Evolutionary conservation across 2,329 filamentous ascomycete species (phyloP).

Genomic region (Dryadomyces quercus-mongolicae): DNA sequence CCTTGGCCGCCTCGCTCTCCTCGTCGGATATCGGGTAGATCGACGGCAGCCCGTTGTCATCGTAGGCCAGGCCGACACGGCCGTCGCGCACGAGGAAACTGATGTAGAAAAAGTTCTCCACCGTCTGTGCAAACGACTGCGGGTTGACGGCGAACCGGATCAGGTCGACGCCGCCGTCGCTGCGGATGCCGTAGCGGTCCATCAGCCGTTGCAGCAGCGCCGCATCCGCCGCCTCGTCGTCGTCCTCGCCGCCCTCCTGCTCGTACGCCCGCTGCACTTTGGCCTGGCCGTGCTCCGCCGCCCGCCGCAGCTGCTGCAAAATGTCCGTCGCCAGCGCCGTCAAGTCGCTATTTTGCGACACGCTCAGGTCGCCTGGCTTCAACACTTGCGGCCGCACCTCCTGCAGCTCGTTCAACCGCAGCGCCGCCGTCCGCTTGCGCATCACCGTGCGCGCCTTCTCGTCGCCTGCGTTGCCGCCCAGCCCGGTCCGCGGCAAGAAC

Average conservation of each 20-base stretch:
- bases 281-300: slow-evolving; percentile 33
- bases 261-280: slow-evolving; percentile 24
- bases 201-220: slow-evolving; percentile 28
- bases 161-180: slow-evolving; percentile 60
- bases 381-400: slow-evolving; percentile 73
- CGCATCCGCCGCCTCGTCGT: slow-evolving; percentile 30
- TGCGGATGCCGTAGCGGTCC: slow-evolving; percentile 51
- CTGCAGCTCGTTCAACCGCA: slow-evolving; percentile 54
- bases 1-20: slow-evolving; percentile 26
- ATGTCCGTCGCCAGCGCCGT: slow-evolving; percentile 66
- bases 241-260: slow-evolving; percentile 24
- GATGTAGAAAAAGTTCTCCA: slow-evolving; percentile 95
- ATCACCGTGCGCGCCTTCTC: slow-evolving; percentile 60
- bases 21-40: slow-evolving; percentile 40
- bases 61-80: slow-evolving; percentile 58
- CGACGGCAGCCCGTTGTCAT: slow-evolving; percentile 64
- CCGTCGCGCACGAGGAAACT: slow-evolving; percentile 90
- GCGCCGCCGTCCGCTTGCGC: slow-evolving; percentile 57
- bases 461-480: slow-evolving; percentile 59
- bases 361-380: slow-evolving; percentile 58
- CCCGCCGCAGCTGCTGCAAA: slow-evolving; percentile 42
- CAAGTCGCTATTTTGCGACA: slow-evolving; percentile 66
- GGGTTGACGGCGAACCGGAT: slow-evolving; percentile 89
- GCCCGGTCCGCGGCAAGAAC: slow-evolving; percentile 68
- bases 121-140: slow-evolving; percentile 78